phyloP scores from a whole-genome alignment of 768 basidiomycete genomes.

The Pleurotus cornucopiae region DNA sequence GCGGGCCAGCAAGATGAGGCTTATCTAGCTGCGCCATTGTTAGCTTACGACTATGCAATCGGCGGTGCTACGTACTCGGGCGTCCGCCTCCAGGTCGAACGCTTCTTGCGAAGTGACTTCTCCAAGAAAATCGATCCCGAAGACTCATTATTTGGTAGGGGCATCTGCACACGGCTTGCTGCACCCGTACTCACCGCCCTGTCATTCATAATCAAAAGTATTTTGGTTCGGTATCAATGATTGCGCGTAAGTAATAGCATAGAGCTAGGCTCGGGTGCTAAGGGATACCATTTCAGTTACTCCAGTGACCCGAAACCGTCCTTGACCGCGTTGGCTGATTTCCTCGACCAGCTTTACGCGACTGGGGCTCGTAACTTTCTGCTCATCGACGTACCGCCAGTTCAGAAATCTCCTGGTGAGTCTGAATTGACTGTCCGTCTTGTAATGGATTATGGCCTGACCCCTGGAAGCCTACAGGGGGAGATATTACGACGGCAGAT shows the following conservation, averaged over 20 bases:
- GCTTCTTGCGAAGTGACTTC: constrained; percentile 26
- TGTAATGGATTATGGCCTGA: neutral
- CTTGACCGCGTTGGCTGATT: constrained; percentile 33
- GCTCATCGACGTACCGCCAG: constrained; percentile 57
- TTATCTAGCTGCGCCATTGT: constrained; percentile 29
- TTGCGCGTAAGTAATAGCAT: constrained; percentile 37
- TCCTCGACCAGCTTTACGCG: constrained; percentile 45
- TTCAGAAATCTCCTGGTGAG: constrained; percentile 43
- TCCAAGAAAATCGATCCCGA: constrained; percentile 27
- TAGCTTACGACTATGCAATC: constrained; percentile 56
- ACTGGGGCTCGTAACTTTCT: constrained; percentile 52
- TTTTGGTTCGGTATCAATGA: constrained; percentile 66
- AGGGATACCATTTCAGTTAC: constrained; percentile 10
- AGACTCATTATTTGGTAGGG: constrained; percentile 36
- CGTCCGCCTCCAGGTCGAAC: constrained; percentile 34
- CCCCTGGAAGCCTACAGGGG: neutral
- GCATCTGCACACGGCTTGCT: constrained; percentile 41
- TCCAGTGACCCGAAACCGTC: constrained; percentile 15
- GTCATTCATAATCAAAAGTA: neutral
- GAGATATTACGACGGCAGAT: constrained; percentile 12
- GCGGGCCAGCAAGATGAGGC: constrained; percentile 22
- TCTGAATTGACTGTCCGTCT: neutral
- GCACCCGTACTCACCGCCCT: neutral
- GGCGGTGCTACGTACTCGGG: constrained; percentile 46
- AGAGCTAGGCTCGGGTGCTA: neutral